These are phyloP conservation scores for Spathaspora gorwiae DNA, from an alignment of 805 yeast species.

Conservation along the genomic window DNA sequence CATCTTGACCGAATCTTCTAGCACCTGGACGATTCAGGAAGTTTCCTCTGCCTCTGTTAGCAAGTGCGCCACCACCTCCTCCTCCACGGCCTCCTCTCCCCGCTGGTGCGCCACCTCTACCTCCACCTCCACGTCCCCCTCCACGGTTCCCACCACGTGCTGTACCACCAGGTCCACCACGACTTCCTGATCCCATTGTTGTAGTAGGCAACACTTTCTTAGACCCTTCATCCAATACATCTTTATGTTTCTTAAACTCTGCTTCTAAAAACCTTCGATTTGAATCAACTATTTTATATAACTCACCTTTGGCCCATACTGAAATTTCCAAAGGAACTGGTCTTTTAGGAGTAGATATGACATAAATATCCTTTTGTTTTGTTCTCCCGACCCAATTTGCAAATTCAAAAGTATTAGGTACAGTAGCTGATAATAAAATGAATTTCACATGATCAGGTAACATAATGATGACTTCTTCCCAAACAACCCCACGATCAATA, in stretches of 20 bases:
- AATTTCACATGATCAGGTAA: conserved; percentile 93
- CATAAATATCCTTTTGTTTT: conserved; percentile 91
- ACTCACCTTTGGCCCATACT: conserved; percentile 74
- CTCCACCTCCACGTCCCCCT: conserved; percentile 27
- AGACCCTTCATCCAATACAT: conserved; percentile 36
- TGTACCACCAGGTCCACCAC: conserved; percentile 41
- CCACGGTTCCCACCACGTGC: conserved; percentile 42
- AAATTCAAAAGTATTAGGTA: conserved; percentile 96
- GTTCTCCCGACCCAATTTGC: conserved; percentile 99
- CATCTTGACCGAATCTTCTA: conserved; percentile 39
- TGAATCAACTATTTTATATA: conserved; percentile 71
- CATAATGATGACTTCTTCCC: conserved; percentile 99
- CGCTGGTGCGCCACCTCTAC: conserved; percentile 26
- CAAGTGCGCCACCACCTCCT: conserved; percentile 18
- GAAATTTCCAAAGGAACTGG: conserved; percentile 92
- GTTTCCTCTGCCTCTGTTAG: conserved; percentile 14
- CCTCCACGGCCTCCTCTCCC: conserved; percentile 30
- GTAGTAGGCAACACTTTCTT: conserved; percentile 33
- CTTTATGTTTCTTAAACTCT: conserved; percentile 60
- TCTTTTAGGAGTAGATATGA: conserved; percentile 91
- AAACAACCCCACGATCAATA: conserved; percentile 94
- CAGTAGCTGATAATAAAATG: conserved; percentile 90
- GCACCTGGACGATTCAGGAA: conserved; percentile 25
- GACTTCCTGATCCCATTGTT: conserved; percentile 35
- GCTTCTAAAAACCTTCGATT: conserved; percentile 62